These are phyloP conservation scores for Umbelopsis ramanniana DNA, from an alignment of 192 early-diverging fungal species.

Conservation along the genomic window DNA sequence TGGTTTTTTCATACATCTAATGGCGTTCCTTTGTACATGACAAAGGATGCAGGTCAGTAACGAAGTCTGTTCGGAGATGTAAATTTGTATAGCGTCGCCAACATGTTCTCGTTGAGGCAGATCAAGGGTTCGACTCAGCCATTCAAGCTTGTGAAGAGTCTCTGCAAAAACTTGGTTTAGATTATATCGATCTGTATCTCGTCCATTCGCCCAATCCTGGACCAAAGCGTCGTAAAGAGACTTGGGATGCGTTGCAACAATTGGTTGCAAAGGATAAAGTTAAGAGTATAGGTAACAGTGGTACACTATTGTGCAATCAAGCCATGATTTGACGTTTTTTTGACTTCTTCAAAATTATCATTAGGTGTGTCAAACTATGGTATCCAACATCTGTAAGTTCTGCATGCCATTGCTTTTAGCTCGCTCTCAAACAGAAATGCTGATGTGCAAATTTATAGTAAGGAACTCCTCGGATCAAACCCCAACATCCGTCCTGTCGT, in stretches of 20 bases:
- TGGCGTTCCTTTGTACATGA: slow-evolving; percentile 23
- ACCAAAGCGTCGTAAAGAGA: slow-evolving; percentile 46
- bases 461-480: slow-evolving; percentile 48
- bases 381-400: slow-evolving; percentile 46
- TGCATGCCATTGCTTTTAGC: no score
- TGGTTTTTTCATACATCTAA: not conserved
- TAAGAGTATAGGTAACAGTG: slow-evolving; percentile 49
- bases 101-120: not conserved
- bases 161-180: slow-evolving; percentile 52
- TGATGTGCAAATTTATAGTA: not conserved
- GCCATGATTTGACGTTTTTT: no score
- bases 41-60: slow-evolving; percentile 43
- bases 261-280: slow-evolving; percentile 53
- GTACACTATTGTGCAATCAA: not conserved
- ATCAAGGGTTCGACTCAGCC: slow-evolving; percentile 55
- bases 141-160: slow-evolving; percentile 56
- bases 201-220: slow-evolving; percentile 61
- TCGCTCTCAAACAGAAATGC: not conserved
- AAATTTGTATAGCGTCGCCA: not conserved
- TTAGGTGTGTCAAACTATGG: slow-evolving; percentile 60
- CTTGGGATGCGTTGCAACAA: slow-evolving; percentile 57
- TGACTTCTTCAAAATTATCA: no score
- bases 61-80: not conserved
- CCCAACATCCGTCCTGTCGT: slow-evolving; percentile 48
- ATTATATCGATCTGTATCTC: slow-evolving; percentile 67